A percentile compares a stretch with the other conserved stretches of the same genome.
Conservation (phyloP, 2,329 filamentous ascomycete genomes). For the Aureobasidium sp. region DNA sequence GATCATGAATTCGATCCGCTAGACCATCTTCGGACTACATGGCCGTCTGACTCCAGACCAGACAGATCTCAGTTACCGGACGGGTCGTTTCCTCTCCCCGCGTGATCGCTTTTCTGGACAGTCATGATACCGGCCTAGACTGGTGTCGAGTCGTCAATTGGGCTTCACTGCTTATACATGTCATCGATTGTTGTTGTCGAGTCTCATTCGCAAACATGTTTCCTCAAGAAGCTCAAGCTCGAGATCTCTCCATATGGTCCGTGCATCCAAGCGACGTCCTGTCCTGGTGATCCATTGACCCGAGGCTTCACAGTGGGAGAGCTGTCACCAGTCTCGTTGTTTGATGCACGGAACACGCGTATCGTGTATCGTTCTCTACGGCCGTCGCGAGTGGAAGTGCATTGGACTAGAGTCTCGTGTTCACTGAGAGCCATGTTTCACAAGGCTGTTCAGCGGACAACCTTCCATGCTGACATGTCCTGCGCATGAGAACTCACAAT, state of each 20-base stretch:
- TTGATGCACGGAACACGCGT: too few species aligned
- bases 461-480: neutral
- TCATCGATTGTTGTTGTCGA: neutral
- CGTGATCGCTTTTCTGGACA: neutral
- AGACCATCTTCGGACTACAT: neutral
- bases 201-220: neutral
- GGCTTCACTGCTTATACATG: neutral
- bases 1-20: neutral
- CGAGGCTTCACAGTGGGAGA: neutral
- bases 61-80: neutral
- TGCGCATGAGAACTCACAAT: neutral
- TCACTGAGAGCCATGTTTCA: neutral
- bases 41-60: neutral
- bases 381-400: neutral
- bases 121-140: neutral
- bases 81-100: neutral
- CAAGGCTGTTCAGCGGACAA: neutral
- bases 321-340: neutral
- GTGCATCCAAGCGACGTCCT: constrained; percentile 9
- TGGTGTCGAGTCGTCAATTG: neutral
- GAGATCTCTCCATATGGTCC: neutral
- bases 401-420: neutral
- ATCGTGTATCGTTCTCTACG: neutral
- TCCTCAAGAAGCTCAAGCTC: constrained; percentile 8
- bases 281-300: constrained; percentile 2